Evolutionary conservation across 2,329 filamentous ascomycete species (phyloP).

Genomic region (Neofusicoccum ribis): DNA sequence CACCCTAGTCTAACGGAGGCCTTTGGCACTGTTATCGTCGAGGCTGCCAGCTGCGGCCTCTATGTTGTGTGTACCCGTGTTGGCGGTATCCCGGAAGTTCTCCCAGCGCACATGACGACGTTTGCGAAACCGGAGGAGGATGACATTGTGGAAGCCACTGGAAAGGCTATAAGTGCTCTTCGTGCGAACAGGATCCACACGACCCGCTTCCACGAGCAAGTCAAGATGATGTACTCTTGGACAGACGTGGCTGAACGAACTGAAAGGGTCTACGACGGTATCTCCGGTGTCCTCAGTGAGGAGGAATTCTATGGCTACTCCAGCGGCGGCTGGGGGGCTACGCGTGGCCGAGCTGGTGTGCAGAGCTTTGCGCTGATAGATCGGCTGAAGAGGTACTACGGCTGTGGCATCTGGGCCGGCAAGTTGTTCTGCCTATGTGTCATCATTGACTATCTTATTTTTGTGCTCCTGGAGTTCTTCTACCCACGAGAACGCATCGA

Average conservation of each 20-base stretch:
- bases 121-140: conserved; percentile 97
- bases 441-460: conserved; percentile 90
- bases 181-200: conserved; percentile 85
- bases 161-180: conserved; percentile 82
- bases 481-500: conserved; percentile 86
- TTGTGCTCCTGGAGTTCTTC: conserved; percentile 82
- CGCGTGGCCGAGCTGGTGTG: conserved; percentile 66
- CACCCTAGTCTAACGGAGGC: conserved; percentile 95
- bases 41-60: conserved; percentile 90
- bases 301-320: conserved; percentile 86
- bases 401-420: conserved; percentile 96
- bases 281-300: conserved; percentile 81
- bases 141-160: conserved; percentile 86
- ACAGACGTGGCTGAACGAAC: conserved; percentile 91
- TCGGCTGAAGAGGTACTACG: conserved; percentile 92
- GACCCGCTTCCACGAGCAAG: conserved; percentile 93
- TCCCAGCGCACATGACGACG: conserved; percentile 94
- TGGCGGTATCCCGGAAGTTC: conserved; percentile 92
- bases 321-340: conserved; percentile 68
- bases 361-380: conserved; percentile 93
- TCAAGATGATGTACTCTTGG: conserved; percentile 99
- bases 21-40: conserved; percentile 96
- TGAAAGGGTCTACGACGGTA: conserved; percentile 92
- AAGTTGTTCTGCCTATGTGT: conserved; percentile 96
- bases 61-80: conserved; percentile 97